These are phyloP conservation scores for Scheffersomyces lignosus DNA, from an alignment of 805 yeast species.

Conservation along the genomic window DNA sequence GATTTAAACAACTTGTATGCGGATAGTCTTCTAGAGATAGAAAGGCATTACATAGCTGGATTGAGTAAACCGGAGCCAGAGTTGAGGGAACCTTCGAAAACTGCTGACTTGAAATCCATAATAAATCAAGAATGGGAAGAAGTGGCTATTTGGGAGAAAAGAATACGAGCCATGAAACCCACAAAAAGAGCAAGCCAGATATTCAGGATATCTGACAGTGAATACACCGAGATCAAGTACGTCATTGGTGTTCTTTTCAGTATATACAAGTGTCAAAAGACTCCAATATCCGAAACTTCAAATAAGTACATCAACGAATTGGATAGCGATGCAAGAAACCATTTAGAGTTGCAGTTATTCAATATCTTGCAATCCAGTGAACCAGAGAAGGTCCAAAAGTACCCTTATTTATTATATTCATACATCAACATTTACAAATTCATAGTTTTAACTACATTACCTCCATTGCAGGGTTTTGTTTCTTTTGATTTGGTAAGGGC, in stretches of 20 bases:
- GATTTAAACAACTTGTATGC: conserved; percentile 40
- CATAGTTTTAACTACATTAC: conserved; percentile 40
- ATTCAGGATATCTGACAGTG: conserved; percentile 46
- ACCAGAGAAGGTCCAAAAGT: conserved; percentile 40
- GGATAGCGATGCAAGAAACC: conserved; percentile 1
- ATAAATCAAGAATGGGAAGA: conserved; percentile 37
- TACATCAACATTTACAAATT: conserved; percentile 51
- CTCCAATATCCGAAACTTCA: not conserved
- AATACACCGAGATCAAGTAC: conserved; percentile 52
- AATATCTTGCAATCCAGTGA: conserved; percentile 54
- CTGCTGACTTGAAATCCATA: conserved; percentile 9
- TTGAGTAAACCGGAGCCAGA: conserved; percentile 26
- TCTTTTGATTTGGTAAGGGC: conserved; percentile 42
- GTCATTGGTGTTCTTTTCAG: conserved; percentile 40
- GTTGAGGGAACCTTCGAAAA: conserved; percentile 15
- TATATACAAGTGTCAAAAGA: conserved; percentile 15
- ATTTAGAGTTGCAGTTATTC: conserved; percentile 31
- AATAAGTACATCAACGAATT: conserved; percentile 1
- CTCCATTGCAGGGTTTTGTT: conserved; percentile 31
- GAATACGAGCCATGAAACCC: conserved; percentile 29
- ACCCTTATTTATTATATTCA: conserved; percentile 49
- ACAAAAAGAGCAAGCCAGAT: conserved; percentile 34
- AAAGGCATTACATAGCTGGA: conserved; percentile 25
- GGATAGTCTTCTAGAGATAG: conserved; percentile 33
- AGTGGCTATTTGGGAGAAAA: conserved; percentile 37